phyloP scores from a whole-genome alignment of 83 land plant genomes.

The Diphasiastrum complanatum region DNA sequence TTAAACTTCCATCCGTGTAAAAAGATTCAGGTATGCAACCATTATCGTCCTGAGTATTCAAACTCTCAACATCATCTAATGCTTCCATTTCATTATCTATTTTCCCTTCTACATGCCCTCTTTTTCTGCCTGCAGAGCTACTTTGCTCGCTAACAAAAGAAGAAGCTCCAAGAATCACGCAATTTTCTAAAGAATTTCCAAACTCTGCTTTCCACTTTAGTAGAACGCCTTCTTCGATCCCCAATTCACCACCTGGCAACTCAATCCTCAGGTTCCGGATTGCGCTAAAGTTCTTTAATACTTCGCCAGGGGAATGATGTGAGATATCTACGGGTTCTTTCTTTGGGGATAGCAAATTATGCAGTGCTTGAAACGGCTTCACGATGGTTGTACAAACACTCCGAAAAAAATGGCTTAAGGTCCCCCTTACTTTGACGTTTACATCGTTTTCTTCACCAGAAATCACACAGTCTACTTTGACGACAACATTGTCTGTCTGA shows the following conservation, averaged over 20 bases:
- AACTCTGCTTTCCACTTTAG: conserved; percentile 22
- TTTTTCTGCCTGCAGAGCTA: background rate
- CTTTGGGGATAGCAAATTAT: too few species aligned
- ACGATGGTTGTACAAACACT: too few species aligned
- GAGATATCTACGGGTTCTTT: too few species aligned
- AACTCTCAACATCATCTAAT: background rate
- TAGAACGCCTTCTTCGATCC: conserved; percentile 6
- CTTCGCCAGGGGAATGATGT: conserved; percentile 22
- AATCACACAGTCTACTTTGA: too few species aligned
- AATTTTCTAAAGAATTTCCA: conserved; percentile 10
- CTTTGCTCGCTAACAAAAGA: background rate
- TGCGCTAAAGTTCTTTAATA: background rate
- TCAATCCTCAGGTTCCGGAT: conserved; percentile 3
- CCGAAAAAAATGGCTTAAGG: too few species aligned
- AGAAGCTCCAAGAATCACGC: conserved; percentile 13
- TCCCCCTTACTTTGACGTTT: too few species aligned
- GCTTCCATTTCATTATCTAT: background rate
- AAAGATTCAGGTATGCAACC: conserved; percentile 10
- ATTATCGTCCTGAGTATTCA: background rate
- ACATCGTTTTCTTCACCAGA: too few species aligned
- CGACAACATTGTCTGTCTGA: too few species aligned
- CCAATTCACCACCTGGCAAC: conserved; percentile 17
- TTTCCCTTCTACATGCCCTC: background rate
- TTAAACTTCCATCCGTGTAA: conserved; percentile 10
- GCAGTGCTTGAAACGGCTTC: too few species aligned